These are phyloP conservation scores for Macroventuria anomochaeta DNA, from an alignment of 2,329 filamentous ascomycete genomes.

Conservation along the genomic window DNA sequence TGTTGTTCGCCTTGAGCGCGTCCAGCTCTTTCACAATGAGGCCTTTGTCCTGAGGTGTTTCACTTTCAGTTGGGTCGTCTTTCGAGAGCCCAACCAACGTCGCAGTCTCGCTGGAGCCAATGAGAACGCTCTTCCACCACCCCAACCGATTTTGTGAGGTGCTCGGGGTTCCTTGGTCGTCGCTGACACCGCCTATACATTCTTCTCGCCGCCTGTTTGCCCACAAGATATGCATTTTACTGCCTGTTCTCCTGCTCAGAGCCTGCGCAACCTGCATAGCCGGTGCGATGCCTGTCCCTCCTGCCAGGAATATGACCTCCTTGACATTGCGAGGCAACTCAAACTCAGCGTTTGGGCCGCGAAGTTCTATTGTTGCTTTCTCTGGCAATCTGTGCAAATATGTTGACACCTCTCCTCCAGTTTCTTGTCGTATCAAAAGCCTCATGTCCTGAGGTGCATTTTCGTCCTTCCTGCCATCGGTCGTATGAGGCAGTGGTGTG, in stretches of 20 bases:
- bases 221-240: constrained; percentile 77
- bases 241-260: constrained; percentile 57
- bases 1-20: constrained; percentile 59
- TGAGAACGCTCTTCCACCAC: constrained; percentile 40
- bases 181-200: constrained; percentile 65
- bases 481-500: constrained; percentile 76
- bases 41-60: constrained; percentile 40
- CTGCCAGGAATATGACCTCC: constrained; percentile 81
- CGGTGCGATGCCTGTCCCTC: constrained; percentile 90
- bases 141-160: constrained; percentile 20
- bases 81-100: constrained; percentile 12
- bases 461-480: constrained; percentile 38
- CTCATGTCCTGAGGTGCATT: constrained; percentile 58
- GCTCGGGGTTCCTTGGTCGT: constrained; percentile 42
- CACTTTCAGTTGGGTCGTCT: constrained; percentile 2
- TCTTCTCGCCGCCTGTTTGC: constrained; percentile 73
- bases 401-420: constrained; percentile 81
- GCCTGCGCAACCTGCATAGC: constrained; percentile 80
- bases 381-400: constrained; percentile 73
- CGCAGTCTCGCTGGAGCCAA: constrained; percentile 19
- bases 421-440: constrained; percentile 79
- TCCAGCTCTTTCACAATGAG: constrained; percentile 68
- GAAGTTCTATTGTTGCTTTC: constrained; percentile 72
- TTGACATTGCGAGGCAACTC: constrained; percentile 60
- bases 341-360: constrained; percentile 79